phyloP scores from a whole-genome alignment of 78 protist species.

The Isochrysis galbana region DNA sequence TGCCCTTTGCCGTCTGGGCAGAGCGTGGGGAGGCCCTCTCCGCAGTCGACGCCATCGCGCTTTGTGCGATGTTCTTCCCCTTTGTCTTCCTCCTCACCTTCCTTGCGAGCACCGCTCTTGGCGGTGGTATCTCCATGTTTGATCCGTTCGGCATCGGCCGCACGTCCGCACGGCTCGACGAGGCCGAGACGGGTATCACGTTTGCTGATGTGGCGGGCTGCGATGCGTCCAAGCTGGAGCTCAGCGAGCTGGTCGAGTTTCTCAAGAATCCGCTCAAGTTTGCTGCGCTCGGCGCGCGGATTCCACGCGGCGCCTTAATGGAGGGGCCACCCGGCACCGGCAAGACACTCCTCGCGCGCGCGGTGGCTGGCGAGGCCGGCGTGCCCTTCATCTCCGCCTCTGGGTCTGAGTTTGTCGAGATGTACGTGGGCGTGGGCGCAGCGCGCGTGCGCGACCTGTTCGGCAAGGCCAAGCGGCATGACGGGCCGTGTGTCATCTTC shows the following conservation, averaged over 20 bases:
- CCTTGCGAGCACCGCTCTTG: background rate
- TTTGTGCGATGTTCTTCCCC: background rate
- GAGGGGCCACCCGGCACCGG: slow-evolving; percentile 96
- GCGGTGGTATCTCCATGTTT: background rate
- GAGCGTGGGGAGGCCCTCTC: background rate
- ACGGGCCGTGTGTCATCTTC: slow-evolving; percentile 81
- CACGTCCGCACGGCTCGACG: background rate
- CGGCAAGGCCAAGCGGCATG: background rate
- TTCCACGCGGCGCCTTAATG: slow-evolving; percentile 70
- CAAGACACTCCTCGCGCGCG: slow-evolving; percentile 84
- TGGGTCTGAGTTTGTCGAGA: slow-evolving; percentile 95
- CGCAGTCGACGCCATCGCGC: background rate
- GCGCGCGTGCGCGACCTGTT: slow-evolving; percentile 69
- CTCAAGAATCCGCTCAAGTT: slow-evolving; percentile 79
- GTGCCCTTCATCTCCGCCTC: slow-evolving; percentile 88
- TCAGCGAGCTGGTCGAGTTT: slow-evolving; percentile 72
- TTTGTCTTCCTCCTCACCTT: background rate
- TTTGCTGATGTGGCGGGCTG: slow-evolving; percentile 34
- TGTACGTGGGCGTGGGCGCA: slow-evolving; percentile 96
- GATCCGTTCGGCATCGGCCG: background rate
- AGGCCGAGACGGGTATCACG: slow-evolving; percentile 32
- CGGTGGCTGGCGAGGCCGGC: slow-evolving; percentile 80
- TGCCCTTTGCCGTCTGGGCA: background rate
- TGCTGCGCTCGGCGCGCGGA: slow-evolving; percentile 16
- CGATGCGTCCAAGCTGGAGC: slow-evolving; percentile 30